Evolutionary conservation across 2,329 filamentous ascomycete genomes (phyloP).

Genomic region (Alternaria metachromatica): DNA sequence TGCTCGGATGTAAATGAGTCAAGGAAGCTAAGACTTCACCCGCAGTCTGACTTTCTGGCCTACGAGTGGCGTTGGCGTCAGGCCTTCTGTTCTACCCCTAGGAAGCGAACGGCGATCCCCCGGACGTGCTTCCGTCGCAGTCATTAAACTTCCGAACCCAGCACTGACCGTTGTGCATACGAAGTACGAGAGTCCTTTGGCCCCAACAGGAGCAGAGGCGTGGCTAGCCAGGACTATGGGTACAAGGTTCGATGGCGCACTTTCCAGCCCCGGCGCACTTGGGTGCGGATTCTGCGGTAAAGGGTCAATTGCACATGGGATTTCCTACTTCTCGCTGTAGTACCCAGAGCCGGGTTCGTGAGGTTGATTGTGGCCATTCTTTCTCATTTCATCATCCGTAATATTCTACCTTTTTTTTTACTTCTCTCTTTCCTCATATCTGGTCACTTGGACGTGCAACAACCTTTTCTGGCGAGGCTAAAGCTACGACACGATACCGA

Average conservation of each 20-base stretch:
- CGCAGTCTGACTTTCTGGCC: background rate
- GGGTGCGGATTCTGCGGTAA: background rate
- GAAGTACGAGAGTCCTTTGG: background rate
- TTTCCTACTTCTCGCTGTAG: background rate
- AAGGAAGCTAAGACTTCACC: slow-evolving; percentile 13
- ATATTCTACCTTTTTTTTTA: background rate
- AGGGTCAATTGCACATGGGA: background rate
- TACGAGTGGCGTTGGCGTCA: background rate
- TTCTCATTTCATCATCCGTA: background rate
- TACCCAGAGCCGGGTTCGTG: background rate
- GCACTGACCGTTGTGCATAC: background rate
- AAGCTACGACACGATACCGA: background rate
- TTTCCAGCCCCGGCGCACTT: background rate
- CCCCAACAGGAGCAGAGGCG: background rate
- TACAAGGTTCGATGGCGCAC: background rate
- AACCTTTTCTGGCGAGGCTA: background rate
- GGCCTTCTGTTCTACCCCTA: slow-evolving; percentile 5
- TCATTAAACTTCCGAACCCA: background rate
- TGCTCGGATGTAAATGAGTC: slow-evolving; percentile 1
- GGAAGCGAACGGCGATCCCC: background rate
- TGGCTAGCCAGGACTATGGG: background rate
- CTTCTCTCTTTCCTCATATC: background rate
- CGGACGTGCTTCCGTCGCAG: background rate
- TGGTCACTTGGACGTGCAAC: background rate
- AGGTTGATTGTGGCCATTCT: background rate